Percentiles rank a stretch among this genome's conserved stretches.
Evolutionary conservation across 768 basidiomycete species (phyloP).

Genomic region (Chlorophyllum brunneum): DNA sequence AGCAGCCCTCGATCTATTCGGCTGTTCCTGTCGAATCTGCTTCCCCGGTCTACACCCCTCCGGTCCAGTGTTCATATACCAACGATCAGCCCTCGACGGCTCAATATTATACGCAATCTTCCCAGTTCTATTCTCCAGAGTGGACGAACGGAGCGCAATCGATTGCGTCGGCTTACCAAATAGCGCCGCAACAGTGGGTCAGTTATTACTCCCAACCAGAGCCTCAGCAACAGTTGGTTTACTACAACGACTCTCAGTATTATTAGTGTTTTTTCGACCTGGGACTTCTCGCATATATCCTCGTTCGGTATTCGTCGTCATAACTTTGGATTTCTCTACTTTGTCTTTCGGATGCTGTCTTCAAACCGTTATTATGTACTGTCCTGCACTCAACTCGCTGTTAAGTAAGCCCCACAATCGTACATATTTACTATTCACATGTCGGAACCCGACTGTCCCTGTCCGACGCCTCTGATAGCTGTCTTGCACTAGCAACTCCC

Average conservation of each 20-base stretch:
- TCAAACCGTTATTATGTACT: background rate
- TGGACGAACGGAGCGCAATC: background rate
- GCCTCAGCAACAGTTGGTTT: slow-evolving; percentile 5
- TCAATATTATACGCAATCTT: slow-evolving; percentile 2
- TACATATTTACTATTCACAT: background rate
- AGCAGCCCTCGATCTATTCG: too few species aligned
- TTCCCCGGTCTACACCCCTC: background rate
- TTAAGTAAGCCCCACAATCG: background rate
- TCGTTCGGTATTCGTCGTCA: background rate
- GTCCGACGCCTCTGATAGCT: slow-evolving; percentile 15
- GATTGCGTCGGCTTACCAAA: background rate
- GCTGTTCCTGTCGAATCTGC: too few species aligned
- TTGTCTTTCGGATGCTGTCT: background rate
- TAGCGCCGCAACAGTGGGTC: slow-evolving; percentile 6
- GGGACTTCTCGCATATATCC: background rate
- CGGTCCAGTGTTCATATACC: background rate
- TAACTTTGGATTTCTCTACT: background rate
- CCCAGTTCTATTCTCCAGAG: background rate
- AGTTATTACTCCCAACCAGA: slow-evolving; percentile 7
- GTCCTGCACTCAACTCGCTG: background rate
- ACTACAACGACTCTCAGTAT: slow-evolving; percentile 8
- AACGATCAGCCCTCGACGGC: background rate
- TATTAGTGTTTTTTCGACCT: background rate
- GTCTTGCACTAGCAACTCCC: slow-evolving; percentile 57
- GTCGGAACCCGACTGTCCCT: background rate